Percentiles rank a stretch among this genome's conserved stretches.
phyloP scores from a whole-genome alignment of 441 rosid species.

The Monsonia emarginata region DNA sequence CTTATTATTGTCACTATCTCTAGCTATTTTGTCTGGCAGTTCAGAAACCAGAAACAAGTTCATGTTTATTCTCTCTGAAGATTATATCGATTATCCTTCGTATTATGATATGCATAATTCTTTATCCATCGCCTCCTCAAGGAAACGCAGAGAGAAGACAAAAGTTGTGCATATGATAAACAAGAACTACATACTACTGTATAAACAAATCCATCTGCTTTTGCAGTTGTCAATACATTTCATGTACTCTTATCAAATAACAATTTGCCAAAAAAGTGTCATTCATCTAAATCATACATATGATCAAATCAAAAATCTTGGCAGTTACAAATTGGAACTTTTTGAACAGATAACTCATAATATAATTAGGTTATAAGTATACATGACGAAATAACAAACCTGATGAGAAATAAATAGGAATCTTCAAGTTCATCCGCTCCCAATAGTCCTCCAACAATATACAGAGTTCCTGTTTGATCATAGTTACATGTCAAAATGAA shows the following conservation, averaged over 20 bases:
- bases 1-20: background rate
- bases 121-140: background rate
- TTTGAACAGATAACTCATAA: background rate
- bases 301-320: background rate
- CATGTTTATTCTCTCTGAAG: background rate
- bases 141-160: background rate
- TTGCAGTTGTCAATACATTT: background rate
- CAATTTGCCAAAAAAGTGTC: background rate
- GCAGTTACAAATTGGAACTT: background rate
- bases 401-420: conserved; percentile 94
- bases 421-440: conserved; percentile 85
- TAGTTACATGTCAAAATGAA: background rate
- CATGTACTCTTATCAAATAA: background rate
- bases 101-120: background rate
- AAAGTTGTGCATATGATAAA: background rate
- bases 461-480: conserved; percentile 58
- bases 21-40: background rate
- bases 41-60: background rate
- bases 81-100: background rate
- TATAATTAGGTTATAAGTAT: background rate
- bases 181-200: background rate
- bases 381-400: conserved; percentile 46
- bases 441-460: conserved; percentile 90
- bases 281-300: background rate
- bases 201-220: background rate